phyloP scores from a whole-genome alignment of 352 stramenopile species.

The Pythium volutum region DNA sequence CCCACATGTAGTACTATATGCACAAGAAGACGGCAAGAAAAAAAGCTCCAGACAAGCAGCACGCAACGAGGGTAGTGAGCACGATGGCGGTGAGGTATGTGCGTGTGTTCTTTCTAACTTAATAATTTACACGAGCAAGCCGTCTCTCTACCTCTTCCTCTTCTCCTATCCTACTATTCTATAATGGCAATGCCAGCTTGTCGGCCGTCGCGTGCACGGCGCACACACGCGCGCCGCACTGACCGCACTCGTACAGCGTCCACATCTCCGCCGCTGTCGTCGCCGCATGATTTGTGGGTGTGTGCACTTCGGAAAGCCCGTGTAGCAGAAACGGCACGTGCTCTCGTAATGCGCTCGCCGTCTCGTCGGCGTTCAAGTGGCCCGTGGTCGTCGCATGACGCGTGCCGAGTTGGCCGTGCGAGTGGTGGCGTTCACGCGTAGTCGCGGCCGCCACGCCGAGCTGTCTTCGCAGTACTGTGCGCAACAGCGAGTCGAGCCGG shows the following conservation, averaged over 20 bases:
- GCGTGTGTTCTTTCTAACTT: conserved; percentile 19
- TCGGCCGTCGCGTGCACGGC: background rate
- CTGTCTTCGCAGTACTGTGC: conserved; percentile 13
- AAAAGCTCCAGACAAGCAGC: background rate
- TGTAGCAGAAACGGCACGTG: conserved; percentile 17
- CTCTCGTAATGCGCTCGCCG: background rate
- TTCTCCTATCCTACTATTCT: background rate
- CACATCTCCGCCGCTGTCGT: too few relatives aligned
- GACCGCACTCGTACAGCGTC: conserved; percentile 19
- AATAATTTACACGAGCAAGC: conserved; percentile 23
- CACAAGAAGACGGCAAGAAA: background rate
- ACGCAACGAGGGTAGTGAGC: background rate
- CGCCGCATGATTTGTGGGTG: background rate
- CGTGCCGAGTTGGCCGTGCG: background rate
- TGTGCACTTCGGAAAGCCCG: conserved; percentile 1
- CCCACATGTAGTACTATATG: conserved; percentile 2
- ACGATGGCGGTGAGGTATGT: background rate
- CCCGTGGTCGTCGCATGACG: background rate
- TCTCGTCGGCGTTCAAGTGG: background rate
- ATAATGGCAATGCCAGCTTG: conserved; percentile 11
- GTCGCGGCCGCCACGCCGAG: background rate
- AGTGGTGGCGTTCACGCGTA: background rate
- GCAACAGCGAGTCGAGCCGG: conserved; percentile 35
- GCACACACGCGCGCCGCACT: conserved; percentile 18
- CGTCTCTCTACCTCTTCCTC: background rate